Evolutionary conservation across 768 basidiomycete species (phyloP).

Genomic region (Russula vinacea): DNA sequence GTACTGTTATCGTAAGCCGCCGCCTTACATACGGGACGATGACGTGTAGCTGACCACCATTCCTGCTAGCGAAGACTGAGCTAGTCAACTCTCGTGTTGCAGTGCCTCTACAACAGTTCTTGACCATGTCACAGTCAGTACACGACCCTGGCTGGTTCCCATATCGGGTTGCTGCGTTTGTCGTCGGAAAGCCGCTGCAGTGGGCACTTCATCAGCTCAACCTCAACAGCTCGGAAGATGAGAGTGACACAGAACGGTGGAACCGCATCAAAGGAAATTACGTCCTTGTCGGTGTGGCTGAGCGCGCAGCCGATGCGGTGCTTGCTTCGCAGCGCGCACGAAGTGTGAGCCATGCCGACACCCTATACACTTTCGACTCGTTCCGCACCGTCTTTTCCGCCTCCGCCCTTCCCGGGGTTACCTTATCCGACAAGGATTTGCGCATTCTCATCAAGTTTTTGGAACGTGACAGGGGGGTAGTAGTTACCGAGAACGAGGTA

Average conservation of each 20-base stretch:
- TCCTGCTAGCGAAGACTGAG: conserved; percentile 65
- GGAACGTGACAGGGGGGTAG: conserved; percentile 63
- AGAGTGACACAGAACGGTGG: conserved; percentile 49
- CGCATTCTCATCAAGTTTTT: conserved; percentile 73
- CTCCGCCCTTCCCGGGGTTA: conserved; percentile 41
- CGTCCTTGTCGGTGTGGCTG: conserved; percentile 61
- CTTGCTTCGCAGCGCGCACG: conserved; percentile 44
- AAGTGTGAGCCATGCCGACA: conserved; percentile 51
- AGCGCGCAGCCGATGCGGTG: conserved; percentile 61
- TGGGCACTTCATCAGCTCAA: conserved; percentile 83
- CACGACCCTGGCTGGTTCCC: conserved; percentile 69
- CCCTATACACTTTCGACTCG: conserved; percentile 55
- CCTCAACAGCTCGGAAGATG: conserved; percentile 60
- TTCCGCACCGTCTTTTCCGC: conserved; percentile 60
- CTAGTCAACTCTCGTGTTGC: conserved; percentile 46
- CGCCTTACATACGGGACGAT: neutral
- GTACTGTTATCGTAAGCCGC: conserved; percentile 67
- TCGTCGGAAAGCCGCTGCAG: conserved; percentile 79
- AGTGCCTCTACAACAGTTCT: conserved; percentile 53
- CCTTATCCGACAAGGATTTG: conserved; percentile 60
- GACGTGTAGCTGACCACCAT: conserved; percentile 30
- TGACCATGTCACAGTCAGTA: conserved; percentile 55
- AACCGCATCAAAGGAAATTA: conserved; percentile 64
- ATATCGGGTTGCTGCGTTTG: conserved; percentile 61
- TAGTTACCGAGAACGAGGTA: conserved; percentile 70